Conservation (phyloP, 2,329 filamentous ascomycete genomes). For the Trichoderma sp. region DNA sequence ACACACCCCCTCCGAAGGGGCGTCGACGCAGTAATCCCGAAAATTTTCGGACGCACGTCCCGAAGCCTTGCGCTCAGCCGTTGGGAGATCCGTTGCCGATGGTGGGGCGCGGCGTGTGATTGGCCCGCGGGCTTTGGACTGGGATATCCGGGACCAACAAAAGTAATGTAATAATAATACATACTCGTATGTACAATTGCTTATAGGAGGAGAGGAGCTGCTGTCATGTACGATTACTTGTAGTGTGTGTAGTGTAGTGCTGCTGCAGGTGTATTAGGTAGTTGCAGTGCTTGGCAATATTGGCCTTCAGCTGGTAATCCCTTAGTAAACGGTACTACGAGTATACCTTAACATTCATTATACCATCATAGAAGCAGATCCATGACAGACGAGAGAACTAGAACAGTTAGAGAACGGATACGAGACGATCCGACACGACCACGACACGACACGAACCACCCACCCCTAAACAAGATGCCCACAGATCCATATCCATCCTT, state of each 20-base stretch:
- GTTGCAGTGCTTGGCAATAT: too few relatives aligned
- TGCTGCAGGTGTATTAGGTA: too few relatives aligned
- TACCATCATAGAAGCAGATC: not conserved
- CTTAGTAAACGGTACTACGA: too few relatives aligned
- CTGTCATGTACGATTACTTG: not conserved
- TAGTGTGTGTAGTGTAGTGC: too few relatives aligned
- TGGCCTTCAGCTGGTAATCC: too few relatives aligned
- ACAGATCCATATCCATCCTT: not conserved
- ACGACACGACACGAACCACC: not conserved
- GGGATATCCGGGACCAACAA: not conserved
- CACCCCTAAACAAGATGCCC: not conserved
- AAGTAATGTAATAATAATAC: not conserved
- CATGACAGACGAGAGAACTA: not conserved
- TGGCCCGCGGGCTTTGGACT: not conserved
- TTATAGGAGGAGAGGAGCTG: not conserved
- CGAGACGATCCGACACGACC: not conserved
- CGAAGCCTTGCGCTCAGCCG: slow-evolving; percentile 18
- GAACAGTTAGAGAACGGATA: not conserved
- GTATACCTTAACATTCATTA: not conserved
- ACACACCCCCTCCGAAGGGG: not conserved
- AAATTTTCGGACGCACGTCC: slow-evolving; percentile 11
- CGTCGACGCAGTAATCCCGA: not conserved
- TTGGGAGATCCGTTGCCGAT: slow-evolving; percentile 16
- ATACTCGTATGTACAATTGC: not conserved
- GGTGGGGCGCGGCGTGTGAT: slow-evolving; percentile 2